phyloP scores from a whole-genome alignment of 768 basidiomycete species.

The Kwoniella botswanensis region DNA sequence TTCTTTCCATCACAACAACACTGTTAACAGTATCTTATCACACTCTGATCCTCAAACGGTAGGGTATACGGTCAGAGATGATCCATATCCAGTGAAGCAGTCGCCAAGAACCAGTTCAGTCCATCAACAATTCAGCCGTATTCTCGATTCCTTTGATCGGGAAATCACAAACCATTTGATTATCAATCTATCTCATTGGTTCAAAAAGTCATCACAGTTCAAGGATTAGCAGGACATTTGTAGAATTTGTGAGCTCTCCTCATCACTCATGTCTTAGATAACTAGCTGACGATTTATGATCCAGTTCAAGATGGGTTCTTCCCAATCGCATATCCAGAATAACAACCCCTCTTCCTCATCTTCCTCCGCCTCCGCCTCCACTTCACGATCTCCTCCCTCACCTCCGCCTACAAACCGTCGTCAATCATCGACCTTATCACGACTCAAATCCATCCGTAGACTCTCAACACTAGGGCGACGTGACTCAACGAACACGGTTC shows the following conservation, averaged over 20 bases:
- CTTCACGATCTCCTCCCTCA: not conserved
- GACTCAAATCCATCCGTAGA: slow-evolving; percentile 23
- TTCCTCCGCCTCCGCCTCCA: not conserved
- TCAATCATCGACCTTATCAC: slow-evolving; percentile 11
- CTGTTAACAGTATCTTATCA: not conserved
- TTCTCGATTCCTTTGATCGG: not conserved
- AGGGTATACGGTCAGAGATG: too few species aligned
- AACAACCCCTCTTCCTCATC: not conserved
- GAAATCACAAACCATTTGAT: not conserved
- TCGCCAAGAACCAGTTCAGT: not conserved
- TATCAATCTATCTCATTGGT: not conserved
- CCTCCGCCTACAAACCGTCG: slow-evolving; percentile 3
- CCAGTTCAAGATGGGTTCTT: slow-evolving; percentile 20
- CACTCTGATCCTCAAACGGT: not conserved
- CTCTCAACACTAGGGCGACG: slow-evolving; percentile 23
- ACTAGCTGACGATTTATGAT: not conserved
- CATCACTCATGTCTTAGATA: not conserved
- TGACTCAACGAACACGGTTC: not conserved
- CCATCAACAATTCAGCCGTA: not conserved
- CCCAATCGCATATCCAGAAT: slow-evolving; percentile 18
- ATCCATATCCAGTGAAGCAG: too few species aligned
- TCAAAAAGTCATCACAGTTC: not conserved
- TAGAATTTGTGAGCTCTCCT: not conserved
- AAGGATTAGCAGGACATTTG: not conserved
- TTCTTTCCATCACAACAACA: not conserved